A percentile compares a stretch with the other conserved stretches of the same genome.
Conservation (phyloP, 208 protist genomes). For the Trypanosoma conorhini region DNA sequence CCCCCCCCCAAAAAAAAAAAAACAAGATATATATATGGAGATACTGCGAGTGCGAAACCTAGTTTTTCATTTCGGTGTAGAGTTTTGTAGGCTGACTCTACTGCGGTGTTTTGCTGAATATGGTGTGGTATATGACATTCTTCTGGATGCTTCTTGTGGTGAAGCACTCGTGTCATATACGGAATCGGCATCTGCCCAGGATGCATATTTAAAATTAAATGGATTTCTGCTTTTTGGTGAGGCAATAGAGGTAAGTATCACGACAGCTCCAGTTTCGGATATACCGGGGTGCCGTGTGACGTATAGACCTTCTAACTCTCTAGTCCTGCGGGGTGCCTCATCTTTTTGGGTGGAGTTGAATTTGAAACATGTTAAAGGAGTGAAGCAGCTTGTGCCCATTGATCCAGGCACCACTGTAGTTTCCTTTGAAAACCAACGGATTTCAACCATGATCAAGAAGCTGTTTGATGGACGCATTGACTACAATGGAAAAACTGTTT, state of each 20-base stretch:
- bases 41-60: slow-evolving; percentile 53
- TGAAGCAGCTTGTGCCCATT: slow-evolving; percentile 41
- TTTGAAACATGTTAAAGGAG: slow-evolving; percentile 46
- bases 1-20: neutral
- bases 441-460: slow-evolving; percentile 30
- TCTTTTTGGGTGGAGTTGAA: slow-evolving; percentile 57
- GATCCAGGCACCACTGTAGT: slow-evolving; percentile 48
- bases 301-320: slow-evolving; percentile 32
- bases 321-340: slow-evolving; percentile 54
- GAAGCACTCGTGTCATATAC: slow-evolving; percentile 55
- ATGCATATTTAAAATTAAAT: slow-evolving; percentile 66
- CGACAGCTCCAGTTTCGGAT: slow-evolving; percentile 42
- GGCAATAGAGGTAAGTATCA: slow-evolving; percentile 43
- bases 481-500: slow-evolving; percentile 33
- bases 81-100: slow-evolving; percentile 60
- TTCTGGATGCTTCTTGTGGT: slow-evolving; percentile 47
- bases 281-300: slow-evolving; percentile 62
- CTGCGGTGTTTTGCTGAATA: slow-evolving; percentile 41
- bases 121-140: slow-evolving; percentile 55
- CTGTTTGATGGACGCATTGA: slow-evolving; percentile 31
- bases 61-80: slow-evolving; percentile 48
- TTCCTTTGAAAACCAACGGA: slow-evolving; percentile 25
- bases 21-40: slow-evolving; percentile 39
- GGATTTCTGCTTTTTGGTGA: slow-evolving; percentile 60
- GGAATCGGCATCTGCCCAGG: slow-evolving; percentile 62